Evolutionary conservation across 768 basidiomycete genomes (phyloP), one percentile per base, ranked within the genome.

Genomic region (Cystobasidium onofrii): DNA sequence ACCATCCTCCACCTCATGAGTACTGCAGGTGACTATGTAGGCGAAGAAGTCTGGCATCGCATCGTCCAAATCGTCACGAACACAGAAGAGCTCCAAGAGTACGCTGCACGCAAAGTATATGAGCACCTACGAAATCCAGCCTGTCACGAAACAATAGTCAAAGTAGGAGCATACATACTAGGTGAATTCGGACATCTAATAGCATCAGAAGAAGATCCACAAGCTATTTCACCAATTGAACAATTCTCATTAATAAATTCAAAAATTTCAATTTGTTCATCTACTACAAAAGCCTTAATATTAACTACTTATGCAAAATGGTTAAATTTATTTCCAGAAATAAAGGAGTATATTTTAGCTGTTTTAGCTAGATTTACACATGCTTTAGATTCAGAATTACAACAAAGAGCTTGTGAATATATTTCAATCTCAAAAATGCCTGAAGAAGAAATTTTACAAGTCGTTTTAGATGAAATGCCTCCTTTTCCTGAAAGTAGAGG

Each of bases 271-370:
- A 71, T 55, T 6, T 96, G 94, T 80, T 86, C 90, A 43, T 92
- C 94, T 3, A 83, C 93, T 34, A 98, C 96, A 9, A 87, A 95
- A 39, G 89, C 94, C 0, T 85, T 99, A 34, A 86, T 99, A 31
- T 84, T 99, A 41, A 95, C 96, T 13, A 97, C 96, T 0, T 99
- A 99, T 80, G 89, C 97, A 84, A 99, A 99, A 86, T 98, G 95
- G 95, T 92, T 96, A 76, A 99, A 99, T 80, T 91, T 99, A 72
- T 99, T 98, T 82, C 96, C 96, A 23, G 96, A 99, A 81, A 96
- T 99, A 83, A 96, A 94, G 78, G 86, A 88, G 7, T 93, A 97
- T 77, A 86, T 99, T 33, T 78, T 97, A 80, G 90, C 89, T 81
- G 92, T 98, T 78, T 96, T 99, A 78, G 93, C 97, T 78, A 91